phyloP scores from a whole-genome alignment of 225 moss, liverwort and hornwort genomes.

The Pseudoscleropodium purum region DNA sequence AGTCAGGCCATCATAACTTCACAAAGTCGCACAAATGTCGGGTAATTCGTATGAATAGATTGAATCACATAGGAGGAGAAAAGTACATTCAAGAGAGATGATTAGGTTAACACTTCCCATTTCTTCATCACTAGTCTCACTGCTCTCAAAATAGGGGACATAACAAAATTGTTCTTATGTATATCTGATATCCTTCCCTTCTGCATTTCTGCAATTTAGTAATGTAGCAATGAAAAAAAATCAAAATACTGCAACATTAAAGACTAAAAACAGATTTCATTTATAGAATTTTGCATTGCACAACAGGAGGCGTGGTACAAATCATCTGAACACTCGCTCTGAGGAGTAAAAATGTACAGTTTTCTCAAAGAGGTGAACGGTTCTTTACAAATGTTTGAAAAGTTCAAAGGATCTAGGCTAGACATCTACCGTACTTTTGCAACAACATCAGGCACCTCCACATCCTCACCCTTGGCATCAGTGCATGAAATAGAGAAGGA shows the following conservation, averaged over 20 bases:
- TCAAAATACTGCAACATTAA: background rate
- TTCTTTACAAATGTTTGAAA: constrained; percentile 33
- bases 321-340: constrained; percentile 16
- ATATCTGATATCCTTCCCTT: background rate
- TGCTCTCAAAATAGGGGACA: background rate
- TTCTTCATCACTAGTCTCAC: background rate
- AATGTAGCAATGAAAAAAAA: background rate
- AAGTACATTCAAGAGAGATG: background rate
- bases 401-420: background rate
- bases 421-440: constrained; percentile 63
- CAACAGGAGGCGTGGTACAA: constrained; percentile 8
- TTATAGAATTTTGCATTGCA: constrained; percentile 3
- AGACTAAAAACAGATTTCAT: background rate
- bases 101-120: background rate
- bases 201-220: background rate
- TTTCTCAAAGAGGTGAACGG: constrained; percentile 23
- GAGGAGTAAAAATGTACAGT: constrained; percentile 44
- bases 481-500: constrained; percentile 89
- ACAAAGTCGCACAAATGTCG: background rate
- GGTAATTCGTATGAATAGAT: background rate
- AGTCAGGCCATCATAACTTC: background rate
- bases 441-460: constrained; percentile 86
- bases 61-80: background rate
- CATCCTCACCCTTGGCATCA: constrained; percentile 77
- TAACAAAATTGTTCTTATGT: background rate